phyloP scores from a whole-genome alignment of 2,329 filamentous ascomycete species.

The Colletotrichum sp. region DNA sequence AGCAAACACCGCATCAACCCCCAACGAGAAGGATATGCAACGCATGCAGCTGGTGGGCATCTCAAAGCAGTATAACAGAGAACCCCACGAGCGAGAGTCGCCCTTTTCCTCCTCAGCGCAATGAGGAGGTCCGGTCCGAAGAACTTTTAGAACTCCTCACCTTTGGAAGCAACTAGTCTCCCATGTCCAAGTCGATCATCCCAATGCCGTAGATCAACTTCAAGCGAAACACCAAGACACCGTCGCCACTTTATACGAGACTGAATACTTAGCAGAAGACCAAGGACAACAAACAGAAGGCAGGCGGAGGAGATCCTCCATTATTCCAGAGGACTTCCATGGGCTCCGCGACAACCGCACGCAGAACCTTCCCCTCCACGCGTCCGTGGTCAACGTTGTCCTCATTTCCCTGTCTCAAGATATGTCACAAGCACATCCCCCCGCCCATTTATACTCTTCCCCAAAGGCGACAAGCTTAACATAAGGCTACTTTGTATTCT shows the following conservation, averaged over 20 bases:
- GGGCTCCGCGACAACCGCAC: not conserved
- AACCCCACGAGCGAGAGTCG: fast-evolving
- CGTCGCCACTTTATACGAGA: too few relatives aligned
- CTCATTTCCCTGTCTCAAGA: not conserved
- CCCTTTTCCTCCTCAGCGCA: not conserved
- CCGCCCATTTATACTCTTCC: too few relatives aligned
- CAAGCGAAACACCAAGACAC: not conserved
- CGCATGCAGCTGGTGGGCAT: fast-evolving
- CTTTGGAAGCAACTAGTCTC: fast-evolving
- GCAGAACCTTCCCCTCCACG: too few relatives aligned
- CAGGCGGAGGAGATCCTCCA: too few relatives aligned
- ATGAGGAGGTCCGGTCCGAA: too few relatives aligned
- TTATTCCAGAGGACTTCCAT: fast-evolving
- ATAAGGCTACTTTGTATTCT: not conserved
- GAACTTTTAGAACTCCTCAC: too few relatives aligned
- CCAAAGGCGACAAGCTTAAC: not conserved
- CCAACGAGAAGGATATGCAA: fast-evolving
- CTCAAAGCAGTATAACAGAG: not conserved
- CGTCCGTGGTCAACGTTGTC: too few relatives aligned
- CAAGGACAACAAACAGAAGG: too few relatives aligned
- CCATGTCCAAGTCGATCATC: fast-evolving
- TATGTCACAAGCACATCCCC: too few relatives aligned
- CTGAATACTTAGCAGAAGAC: too few relatives aligned
- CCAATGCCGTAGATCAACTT: not conserved
- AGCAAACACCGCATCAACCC: too few relatives aligned